These are phyloP conservation scores for Begonia loranthoides DNA, from an alignment of 306 rosid genomes.

Conservation along the genomic window DNA sequence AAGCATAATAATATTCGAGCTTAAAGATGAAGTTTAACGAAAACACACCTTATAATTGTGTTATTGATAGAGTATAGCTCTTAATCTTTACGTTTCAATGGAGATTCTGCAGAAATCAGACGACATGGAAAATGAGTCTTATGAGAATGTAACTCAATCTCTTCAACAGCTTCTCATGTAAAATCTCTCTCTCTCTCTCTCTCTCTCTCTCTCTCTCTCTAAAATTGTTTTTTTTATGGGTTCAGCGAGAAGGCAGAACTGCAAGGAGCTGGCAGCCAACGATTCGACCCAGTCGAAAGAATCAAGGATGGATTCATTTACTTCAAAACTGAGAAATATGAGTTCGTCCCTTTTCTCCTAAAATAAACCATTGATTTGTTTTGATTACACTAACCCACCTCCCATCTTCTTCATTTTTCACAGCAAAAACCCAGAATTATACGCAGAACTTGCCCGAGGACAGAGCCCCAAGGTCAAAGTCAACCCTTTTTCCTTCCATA, in stretches of 20 bases:
- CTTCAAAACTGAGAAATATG: constrained; percentile 95
- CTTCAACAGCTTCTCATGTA: constrained; percentile 79
- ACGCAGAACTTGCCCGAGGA: constrained; percentile 84
- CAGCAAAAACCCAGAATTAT: constrained; percentile 74
- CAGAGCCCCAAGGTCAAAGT: constrained; percentile 73
- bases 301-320: constrained; percentile 59
- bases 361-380: not conserved
- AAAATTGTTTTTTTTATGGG: not conserved
- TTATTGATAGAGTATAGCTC: no score
- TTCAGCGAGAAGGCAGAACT: constrained; percentile 59
- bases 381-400: no score
- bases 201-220: no score
- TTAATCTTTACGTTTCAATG: not conserved
- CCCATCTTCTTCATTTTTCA: not conserved
- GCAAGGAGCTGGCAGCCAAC: constrained; percentile 23
- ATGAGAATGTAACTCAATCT: constrained; percentile 71
- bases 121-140: constrained; percentile 71
- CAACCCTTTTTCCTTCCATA: no score
- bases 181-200: not conserved
- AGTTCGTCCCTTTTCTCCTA: constrained; percentile 20
- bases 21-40: no score
- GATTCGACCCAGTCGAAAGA: constrained; percentile 60
- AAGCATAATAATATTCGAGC: no score
- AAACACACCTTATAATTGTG: no score
- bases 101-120: constrained; percentile 27